Percentiles rank a stretch among this genome's conserved stretches.
Conservation (phyloP, 2,329 filamentous ascomycete species). For the Ascochyta clinopodiicola region DNA sequence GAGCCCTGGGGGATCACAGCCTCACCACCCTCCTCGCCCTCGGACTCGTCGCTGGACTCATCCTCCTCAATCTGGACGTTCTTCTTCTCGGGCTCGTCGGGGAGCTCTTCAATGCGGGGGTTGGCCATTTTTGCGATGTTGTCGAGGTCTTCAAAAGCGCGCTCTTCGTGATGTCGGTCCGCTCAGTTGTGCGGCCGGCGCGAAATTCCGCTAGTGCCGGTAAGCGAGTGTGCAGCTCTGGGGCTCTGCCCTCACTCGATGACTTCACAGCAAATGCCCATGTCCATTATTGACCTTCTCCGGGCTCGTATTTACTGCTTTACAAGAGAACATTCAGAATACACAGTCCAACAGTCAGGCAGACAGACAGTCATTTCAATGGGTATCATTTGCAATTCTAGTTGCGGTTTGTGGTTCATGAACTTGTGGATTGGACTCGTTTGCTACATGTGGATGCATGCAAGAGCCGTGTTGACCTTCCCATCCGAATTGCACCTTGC, state of each 20-base stretch:
- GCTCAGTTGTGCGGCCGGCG: neutral
- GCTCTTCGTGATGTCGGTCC: neutral
- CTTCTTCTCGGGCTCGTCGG: conserved; percentile 84
- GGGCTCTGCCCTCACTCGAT: conserved; percentile 1
- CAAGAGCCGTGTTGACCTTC: conserved; percentile 50
- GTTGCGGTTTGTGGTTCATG: conserved; percentile 45
- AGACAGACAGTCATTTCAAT: conserved; percentile 19
- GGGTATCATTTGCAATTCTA: conserved; percentile 47
- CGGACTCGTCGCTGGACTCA: conserved; percentile 75
- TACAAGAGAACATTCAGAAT: neutral
- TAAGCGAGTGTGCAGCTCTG: conserved; percentile 31
- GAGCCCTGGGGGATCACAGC: conserved; percentile 80
- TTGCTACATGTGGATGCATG: conserved; percentile 49
- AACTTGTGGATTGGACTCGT: conserved; percentile 48
- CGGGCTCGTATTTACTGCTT: neutral
- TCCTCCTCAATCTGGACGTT: conserved; percentile 76
- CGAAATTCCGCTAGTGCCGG: conserved; percentile 17
- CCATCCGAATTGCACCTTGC: conserved; percentile 51
- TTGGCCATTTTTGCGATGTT: conserved; percentile 79
- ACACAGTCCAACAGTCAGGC: neutral
- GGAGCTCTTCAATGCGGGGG: conserved; percentile 96
- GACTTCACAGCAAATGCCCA: conserved; percentile 6
- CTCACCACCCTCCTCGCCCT: conserved; percentile 74
- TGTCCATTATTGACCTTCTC: neutral
- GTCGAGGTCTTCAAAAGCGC: neutral